Base-by-base conservation (phyloP, 352 stramenopile genomes). In the Phytopythium cucurbitacearum region DNA sequence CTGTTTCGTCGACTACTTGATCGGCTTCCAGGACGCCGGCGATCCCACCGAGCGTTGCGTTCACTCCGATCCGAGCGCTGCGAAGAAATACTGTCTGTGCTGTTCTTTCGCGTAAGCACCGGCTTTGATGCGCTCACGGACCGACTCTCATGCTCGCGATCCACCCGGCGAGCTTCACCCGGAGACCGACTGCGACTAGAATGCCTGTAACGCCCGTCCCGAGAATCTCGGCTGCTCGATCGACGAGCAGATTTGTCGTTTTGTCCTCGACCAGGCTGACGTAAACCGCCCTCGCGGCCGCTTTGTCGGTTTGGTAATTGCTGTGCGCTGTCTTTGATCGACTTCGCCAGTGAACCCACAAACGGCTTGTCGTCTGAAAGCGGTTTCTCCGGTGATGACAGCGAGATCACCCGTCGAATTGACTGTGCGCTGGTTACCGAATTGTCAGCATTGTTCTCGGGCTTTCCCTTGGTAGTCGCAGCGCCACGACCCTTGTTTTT, bases 31-130 rank as follows among this genome's bases (percentile, higher is more conserved):
- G 35, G 35, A 7, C 32, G 45, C 6, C 68, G 70, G 7, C 69
- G 66, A 35, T 73, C 66, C 13, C 48, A 67, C 21, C 66, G 63
- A 32, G 57, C 44, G 33, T 56, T 67, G n/a, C 34, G 55, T 28
- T 83, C 70, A 38, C 67, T 77, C 33, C 65, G 59, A 12, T 77
- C 73, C 15, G 74, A 85, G 9, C 67, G 67, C 40, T 76, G 71
- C 6, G 71, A 82, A 5, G 64, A 77, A 11, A 83, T 62, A 34
- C 73, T 84, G 44, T 85, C 74, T 12, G 62, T 62, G 56, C 74
- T 85, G 57, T 79, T 79, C 60, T 85, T 85, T 33, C 74, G 63
- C 3, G 56, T 63, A 37, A 76, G 46, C 7, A 48, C 66, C 7
- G 57, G 62, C 47, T 58, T 64, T 16, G 69, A 62, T 34, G 64